Percentiles rank a stretch among this genome's conserved stretches.
These are phyloP conservation scores for Rhizomucor miehei DNA, from an alignment of 371 early-diverging fungal species.

Conservation along the genomic window DNA sequence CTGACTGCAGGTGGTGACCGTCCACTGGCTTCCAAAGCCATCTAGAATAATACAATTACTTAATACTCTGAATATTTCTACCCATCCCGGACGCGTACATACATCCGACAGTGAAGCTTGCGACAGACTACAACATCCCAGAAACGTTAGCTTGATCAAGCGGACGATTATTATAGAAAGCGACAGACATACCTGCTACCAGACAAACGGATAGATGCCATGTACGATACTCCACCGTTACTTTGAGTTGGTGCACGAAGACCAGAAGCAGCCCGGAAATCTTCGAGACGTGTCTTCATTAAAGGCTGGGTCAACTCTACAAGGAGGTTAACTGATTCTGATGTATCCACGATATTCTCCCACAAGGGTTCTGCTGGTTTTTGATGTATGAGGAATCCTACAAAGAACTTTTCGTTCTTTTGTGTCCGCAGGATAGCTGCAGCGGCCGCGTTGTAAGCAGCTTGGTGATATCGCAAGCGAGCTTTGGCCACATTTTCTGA, in stretches of 20 bases:
- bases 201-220: conserved; percentile 23
- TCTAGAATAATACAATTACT: conserved; percentile 1
- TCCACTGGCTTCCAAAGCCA: conserved; percentile 16
- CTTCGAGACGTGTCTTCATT: conserved; percentile 31
- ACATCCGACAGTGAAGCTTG: conserved; percentile 26
- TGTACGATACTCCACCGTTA: conserved; percentile 10
- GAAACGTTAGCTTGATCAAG: neutral
- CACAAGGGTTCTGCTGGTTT: conserved; percentile 43
- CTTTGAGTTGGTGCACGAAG: neutral
- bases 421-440: conserved; percentile 58
- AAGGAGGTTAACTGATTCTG: conserved; percentile 8
- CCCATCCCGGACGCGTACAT: neutral
- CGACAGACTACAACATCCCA: conserved; percentile 18
- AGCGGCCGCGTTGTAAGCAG: conserved; percentile 60
- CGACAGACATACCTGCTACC: conserved; percentile 36
- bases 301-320: conserved; percentile 26
- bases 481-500: conserved; percentile 1
- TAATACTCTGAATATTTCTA: neutral
- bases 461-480: conserved; percentile 44
- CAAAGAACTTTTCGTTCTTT: conserved; percentile 40
- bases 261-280: conserved; percentile 30
- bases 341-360: conserved; percentile 52
- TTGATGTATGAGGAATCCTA: conserved; percentile 44
- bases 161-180: neutral
- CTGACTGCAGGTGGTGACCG: neutral